Conservation (phyloP, 495 filamentous ascomycete species). For the Penicillium crystallinum region DNA sequence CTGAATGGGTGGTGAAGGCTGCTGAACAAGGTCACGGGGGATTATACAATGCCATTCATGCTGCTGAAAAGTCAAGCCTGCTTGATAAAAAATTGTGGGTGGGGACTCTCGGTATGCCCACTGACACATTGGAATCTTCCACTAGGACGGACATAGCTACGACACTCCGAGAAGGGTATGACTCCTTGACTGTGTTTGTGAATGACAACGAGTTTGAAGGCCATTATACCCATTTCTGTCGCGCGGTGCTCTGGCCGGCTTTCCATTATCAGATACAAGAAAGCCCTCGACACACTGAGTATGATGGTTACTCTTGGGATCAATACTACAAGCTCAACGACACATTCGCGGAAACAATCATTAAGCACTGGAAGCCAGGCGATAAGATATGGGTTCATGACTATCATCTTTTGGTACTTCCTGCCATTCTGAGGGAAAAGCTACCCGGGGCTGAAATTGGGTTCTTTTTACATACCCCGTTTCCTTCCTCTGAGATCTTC, state of each 20-base stretch:
- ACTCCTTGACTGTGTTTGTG: constrained; percentile 73
- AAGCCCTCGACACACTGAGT: constrained; percentile 89
- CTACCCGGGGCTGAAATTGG: constrained; percentile 81
- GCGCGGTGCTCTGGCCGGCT: constrained; percentile 77
- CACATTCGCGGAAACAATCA: constrained; percentile 78
- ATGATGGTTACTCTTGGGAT: constrained; percentile 89
- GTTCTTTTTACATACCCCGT: constrained; percentile 86
- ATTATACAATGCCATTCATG: constrained; percentile 74
- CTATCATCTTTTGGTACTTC: constrained; percentile 81
- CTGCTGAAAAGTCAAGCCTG: constrained; percentile 55
- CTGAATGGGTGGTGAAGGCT: constrained; percentile 69
- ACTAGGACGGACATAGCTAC: constrained; percentile 73
- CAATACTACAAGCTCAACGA: constrained; percentile 84
- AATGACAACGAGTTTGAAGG: constrained; percentile 82
- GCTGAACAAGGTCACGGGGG: constrained; percentile 85
- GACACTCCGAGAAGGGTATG: constrained; percentile 65
- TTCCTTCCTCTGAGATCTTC: constrained; percentile 89
- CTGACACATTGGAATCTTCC: constrained; percentile 64
- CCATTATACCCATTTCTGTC: constrained; percentile 86
- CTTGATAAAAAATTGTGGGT: constrained; percentile 69
- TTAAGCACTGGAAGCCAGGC: constrained; percentile 76
- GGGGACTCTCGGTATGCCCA: constrained; percentile 84
- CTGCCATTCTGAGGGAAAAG: constrained; percentile 71
- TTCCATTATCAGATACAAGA: constrained; percentile 94
- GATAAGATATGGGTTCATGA: constrained; percentile 90